Percentiles rank a stretch among this genome's conserved stretches.
These are phyloP conservation scores for Serendipita sp. DNA, from an alignment of 1,284 basidiomycete species.

Conservation along the genomic window DNA sequence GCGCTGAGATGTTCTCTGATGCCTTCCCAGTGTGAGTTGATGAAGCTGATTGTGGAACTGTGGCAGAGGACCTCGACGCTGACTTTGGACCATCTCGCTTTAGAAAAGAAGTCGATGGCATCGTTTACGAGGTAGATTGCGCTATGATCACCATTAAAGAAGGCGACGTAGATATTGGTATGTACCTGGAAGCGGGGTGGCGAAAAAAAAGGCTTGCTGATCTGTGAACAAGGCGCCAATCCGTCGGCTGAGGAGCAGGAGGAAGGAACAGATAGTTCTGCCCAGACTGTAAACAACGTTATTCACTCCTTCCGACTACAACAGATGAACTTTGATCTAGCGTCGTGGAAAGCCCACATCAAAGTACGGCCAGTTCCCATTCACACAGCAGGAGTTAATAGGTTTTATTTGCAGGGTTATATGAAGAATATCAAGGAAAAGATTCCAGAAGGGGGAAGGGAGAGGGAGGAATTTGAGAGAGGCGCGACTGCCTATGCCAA, in stretches of 20 bases:
- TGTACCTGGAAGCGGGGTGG: conserved; percentile 17
- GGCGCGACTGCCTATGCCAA: conserved; percentile 66
- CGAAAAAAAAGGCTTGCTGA: conserved; percentile 5
- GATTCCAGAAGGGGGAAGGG: conserved; percentile 43
- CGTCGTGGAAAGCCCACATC: conserved; percentile 71
- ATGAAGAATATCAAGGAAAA: conserved; percentile 69
- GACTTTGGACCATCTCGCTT: conserved; percentile 12
- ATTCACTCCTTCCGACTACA: conserved; percentile 88
- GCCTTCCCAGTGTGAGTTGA: conserved; percentile 67
- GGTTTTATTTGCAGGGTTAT: conserved; percentile 34
- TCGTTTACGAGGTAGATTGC: conserved; percentile 88
- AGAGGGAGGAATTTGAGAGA: conserved; percentile 70
- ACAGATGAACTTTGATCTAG: conserved; percentile 81
- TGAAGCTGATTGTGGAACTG: not conserved
- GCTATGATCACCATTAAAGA: conserved; percentile 58
- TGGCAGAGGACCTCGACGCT: conserved; percentile 7
- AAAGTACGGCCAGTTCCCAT: conserved; percentile 39
- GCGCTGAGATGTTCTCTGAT: conserved; percentile 93
- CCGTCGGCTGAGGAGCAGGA: conserved; percentile 81
- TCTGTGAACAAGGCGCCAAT: conserved; percentile 53
- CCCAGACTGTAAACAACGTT: conserved; percentile 75
- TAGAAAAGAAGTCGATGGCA: conserved; percentile 72
- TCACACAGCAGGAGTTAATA: conserved; percentile 1
- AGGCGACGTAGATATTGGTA: conserved; percentile 87
- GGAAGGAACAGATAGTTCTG: conserved; percentile 74